Evolutionary conservation across 306 rosid genomes (phyloP).

Genomic region (Rosa persica): DNA sequence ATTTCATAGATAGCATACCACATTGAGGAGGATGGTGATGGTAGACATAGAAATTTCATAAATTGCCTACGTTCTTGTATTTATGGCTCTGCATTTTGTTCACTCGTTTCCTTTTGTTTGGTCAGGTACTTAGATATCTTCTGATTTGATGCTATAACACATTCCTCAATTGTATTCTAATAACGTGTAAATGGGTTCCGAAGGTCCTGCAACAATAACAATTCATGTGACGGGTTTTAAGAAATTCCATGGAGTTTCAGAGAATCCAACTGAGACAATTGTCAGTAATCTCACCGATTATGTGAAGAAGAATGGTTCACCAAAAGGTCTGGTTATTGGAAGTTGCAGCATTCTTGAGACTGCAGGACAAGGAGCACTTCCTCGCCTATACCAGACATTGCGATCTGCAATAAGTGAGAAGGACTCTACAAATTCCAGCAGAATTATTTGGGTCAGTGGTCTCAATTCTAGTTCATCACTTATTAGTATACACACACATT

Average conservation of each 20-base stretch:
- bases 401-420: constrained; percentile 53
- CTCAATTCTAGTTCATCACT: constrained; percentile 4
- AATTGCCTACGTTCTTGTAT: neutral
- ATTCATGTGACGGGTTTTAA: constrained; percentile 90
- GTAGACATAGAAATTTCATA: neutral
- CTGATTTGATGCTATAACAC: constrained; percentile 33
- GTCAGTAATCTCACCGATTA: constrained; percentile 62
- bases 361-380: constrained; percentile 83
- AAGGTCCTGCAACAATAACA: constrained; percentile 74
- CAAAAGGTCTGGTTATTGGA: constrained; percentile 75
- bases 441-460: constrained; percentile 68
- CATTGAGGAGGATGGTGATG: neutral
- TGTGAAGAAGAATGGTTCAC: constrained; percentile 71
- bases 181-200: constrained; percentile 79
- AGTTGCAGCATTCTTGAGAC: constrained; percentile 88
- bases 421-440: constrained; percentile 55
- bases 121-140: constrained; percentile 43
- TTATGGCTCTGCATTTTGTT: neutral
- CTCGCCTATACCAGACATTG: constrained; percentile 54
- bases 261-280: constrained; percentile 85
- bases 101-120: constrained; percentile 20
- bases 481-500: constrained; percentile 4
- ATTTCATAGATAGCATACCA: neutral
- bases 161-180: constrained; percentile 26
- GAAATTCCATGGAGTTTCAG: constrained; percentile 97